Evolutionary conservation across 495 filamentous ascomycete species (phyloP), one percentile per base, ranked within the genome.

Genomic region (Neohortaea acidophila): DNA sequence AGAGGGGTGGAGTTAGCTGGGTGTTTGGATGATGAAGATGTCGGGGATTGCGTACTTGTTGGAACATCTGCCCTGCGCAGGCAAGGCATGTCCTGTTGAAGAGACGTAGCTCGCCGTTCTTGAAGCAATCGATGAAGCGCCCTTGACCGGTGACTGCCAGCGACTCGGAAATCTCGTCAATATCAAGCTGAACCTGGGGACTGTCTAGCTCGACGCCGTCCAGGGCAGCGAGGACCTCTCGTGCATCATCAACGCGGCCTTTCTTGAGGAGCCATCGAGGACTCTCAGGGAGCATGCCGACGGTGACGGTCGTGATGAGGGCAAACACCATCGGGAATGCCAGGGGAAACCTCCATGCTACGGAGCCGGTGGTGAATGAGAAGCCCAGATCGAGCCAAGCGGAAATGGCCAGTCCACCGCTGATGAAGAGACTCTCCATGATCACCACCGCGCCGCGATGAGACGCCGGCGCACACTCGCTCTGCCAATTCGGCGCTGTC

Each of bases 401-500:
- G 1, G 30, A 26, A 7, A 33, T 14, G 12, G 31, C 24, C 14
- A 41, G 47, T 33, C 13, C 66, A 11, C 64, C 39, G 14, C 61
- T 67, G 38, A 68, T 69, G 51, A 58, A 68, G 10, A 67, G 54
- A 9, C 65, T 63, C 23, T 66, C 61, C 2, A 64, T 50, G 15
- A 69, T 52, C 21, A 70, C 66, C 42, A 62, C 54, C 26, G 59
- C 55, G 2, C 66, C 66, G 21, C 68, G 64, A 32, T 60, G 49
- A 43, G 28, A 41, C 4, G 61, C 55, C 15, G 49, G 41, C 4
- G 59, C 49, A 39, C 58, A 63, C 39, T 72, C 68, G 21, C 64
- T 63, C 48, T 68, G 66, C 68, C 68, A 72, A 8, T 67, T 62
- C 11, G 68, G 68, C 12, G 67, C 65, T 8, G 66, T 63, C 26